phyloP scores from a whole-genome alignment of 176 grass and related monocot genomes.

The Microstegium vimineum region DNA sequence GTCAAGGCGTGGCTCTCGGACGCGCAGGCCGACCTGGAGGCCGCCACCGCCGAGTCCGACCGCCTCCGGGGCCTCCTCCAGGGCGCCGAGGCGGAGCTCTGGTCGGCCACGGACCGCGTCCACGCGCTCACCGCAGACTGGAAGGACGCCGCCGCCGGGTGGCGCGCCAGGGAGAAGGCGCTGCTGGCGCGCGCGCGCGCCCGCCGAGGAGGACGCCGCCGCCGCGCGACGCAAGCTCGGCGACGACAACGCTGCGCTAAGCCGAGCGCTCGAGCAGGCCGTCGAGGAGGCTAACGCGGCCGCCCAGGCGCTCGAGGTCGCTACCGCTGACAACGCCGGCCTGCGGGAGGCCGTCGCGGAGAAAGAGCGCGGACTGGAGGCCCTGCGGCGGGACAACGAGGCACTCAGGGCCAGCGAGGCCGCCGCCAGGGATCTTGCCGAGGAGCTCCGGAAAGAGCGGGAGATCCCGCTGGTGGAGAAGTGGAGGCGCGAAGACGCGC shows the following conservation, averaged over 20 bases:
- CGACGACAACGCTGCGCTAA: conserved; percentile 58
- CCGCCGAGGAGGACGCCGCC: conserved; percentile 50
- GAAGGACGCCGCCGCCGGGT: conserved; percentile 50
- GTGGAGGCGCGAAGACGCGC: conserved; percentile 16
- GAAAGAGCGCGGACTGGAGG: conserved; percentile 41
- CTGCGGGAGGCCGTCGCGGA: conserved; percentile 42
- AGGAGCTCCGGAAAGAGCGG: conserved; percentile 33
- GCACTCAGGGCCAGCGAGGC: conserved; percentile 56
- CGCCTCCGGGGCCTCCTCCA: conserved; percentile 10
- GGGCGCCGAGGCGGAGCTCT: conserved; percentile 44
- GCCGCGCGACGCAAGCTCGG: conserved; percentile 29
- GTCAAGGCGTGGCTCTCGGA: conserved; percentile 46
- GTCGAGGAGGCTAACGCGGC: conserved; percentile 45
- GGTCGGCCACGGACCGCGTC: conserved; percentile 32
- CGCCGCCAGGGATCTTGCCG: conserved; percentile 51
- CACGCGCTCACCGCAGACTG: conserved; percentile 33
- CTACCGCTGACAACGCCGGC: conserved; percentile 35
- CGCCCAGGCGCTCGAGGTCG: conserved; percentile 50
- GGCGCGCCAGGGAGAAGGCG: conserved; percentile 70
- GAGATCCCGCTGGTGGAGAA: conserved; percentile 4
- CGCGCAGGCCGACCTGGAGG: conserved; percentile 52
- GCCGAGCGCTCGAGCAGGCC: conserved; percentile 57
- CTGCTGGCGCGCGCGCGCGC: conserved; percentile 57
- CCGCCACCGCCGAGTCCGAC: conserved; percentile 35
- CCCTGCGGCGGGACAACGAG: conserved; percentile 53